Percentiles rank a stretch among this genome's conserved stretches.
Conservation (phyloP, 805 yeast genomes). For the Starmera dryadoides region DNA sequence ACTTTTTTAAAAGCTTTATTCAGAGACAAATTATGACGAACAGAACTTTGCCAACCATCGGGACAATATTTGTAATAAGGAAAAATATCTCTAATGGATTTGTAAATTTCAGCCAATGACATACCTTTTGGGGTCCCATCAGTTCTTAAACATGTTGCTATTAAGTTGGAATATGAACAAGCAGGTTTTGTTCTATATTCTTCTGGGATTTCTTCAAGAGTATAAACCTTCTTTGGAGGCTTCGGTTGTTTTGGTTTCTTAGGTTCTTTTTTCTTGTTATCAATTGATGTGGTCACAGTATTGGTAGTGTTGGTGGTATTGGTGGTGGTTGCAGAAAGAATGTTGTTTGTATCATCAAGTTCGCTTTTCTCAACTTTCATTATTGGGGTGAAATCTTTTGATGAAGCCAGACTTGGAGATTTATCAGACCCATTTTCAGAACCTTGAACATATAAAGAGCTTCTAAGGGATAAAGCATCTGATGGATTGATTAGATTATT, state of each 20-base stretch:
- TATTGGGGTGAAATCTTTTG: conserved; percentile 17
- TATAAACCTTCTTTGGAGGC: conserved; percentile 55
- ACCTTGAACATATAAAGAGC: conserved; percentile 33
- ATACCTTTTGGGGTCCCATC: conserved; percentile 65
- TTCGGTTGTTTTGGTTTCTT: conserved; percentile 44
- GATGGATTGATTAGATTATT: conserved; percentile 47
- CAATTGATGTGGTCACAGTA: conserved; percentile 33
- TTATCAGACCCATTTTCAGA: conserved; percentile 4
- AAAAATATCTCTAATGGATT: conserved; percentile 76
- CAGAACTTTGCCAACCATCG: conserved; percentile 96
- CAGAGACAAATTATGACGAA: conserved; percentile 80
- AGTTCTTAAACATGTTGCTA: conserved; percentile 70
- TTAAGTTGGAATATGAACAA: conserved; percentile 71
- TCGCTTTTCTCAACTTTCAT: not conserved
- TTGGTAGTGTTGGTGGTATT: conserved; percentile 37
- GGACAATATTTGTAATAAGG: conserved; percentile 93
- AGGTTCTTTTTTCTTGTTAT: conserved; percentile 37
- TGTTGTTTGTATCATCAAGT: conserved; percentile 17
- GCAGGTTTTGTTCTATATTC: conserved; percentile 82
- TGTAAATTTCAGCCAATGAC: conserved; percentile 78
- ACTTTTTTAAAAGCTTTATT: conserved; percentile 81
- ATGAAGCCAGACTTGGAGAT: conserved; percentile 5
- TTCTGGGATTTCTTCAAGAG: conserved; percentile 81
- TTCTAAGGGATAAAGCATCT: conserved; percentile 52
- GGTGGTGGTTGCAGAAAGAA: conserved; percentile 29